Percentiles rank a stretch among this genome's conserved stretches.
phyloP scores from a whole-genome alignment of 2,329 filamentous ascomycete genomes.

The Aulographum hederae region DNA sequence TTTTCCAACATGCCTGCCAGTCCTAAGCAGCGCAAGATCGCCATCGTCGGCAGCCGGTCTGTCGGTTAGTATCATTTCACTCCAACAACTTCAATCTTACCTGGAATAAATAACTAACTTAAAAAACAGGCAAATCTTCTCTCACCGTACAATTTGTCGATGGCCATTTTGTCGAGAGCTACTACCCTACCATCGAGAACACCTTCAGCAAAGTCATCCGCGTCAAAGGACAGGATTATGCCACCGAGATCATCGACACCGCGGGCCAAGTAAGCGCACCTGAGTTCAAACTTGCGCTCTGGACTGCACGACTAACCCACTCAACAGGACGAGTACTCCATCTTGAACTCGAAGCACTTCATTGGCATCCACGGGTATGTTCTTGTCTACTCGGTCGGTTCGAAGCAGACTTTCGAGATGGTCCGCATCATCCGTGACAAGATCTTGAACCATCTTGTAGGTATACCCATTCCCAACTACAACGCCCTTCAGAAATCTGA shows the following conservation, averaged over 20 bases:
- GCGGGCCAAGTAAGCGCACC: constrained; percentile 56
- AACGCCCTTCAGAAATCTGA: no score
- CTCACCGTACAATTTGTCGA: constrained; percentile 95
- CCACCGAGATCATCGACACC: constrained; percentile 95
- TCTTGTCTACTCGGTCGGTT: constrained; percentile 95
- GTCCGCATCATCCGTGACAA: constrained; percentile 90
- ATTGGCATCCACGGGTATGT: constrained; percentile 98
- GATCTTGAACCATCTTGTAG: constrained; percentile 85
- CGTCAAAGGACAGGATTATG: constrained; percentile 80
- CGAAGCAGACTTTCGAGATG: constrained; percentile 92
- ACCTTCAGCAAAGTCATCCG: constrained; percentile 94
- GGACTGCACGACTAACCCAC: background rate
- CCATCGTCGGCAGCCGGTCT: constrained; percentile 85
- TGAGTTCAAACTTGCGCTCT: background rate
- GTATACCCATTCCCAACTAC: no score
- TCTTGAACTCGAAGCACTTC: constrained; percentile 95
- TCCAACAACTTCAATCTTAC: background rate
- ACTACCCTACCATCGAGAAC: constrained; percentile 98
- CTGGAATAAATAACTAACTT: constrained; percentile 1
- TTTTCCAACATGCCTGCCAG: constrained; percentile 51
- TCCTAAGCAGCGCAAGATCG: constrained; percentile 83
- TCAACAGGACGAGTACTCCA: constrained; percentile 83
- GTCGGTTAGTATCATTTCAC: constrained; percentile 42
- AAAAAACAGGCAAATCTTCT: constrained; percentile 69
- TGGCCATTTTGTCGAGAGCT: constrained; percentile 94